A percentile compares a stretch with the other conserved stretches of the same genome.
phyloP scores from a whole-genome alignment of 352 stramenopile species.

The Globisporangium polare region DNA sequence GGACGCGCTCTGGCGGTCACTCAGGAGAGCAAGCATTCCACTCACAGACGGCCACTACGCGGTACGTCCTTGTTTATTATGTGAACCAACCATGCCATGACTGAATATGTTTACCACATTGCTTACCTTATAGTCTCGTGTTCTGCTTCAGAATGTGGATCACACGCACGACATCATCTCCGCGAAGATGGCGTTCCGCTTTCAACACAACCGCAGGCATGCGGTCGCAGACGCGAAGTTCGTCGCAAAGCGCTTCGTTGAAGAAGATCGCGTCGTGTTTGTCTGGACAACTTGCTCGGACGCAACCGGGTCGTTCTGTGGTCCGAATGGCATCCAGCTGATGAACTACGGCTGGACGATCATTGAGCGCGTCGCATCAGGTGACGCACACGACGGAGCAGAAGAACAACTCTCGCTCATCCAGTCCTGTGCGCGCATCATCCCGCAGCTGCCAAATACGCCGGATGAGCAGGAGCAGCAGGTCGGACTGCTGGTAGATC shows the following conservation, averaged over 20 bases:
- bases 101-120: not conserved
- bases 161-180: constrained; percentile 2
- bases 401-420: not conserved
- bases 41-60: constrained; percentile 3
- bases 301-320: not conserved
- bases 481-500: constrained; percentile 5
- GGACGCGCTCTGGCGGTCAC: constrained; percentile 12
- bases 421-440: not conserved
- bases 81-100: too few species aligned
- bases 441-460: not conserved
- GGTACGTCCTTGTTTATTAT: not conserved
- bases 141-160: not conserved
- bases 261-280: constrained; percentile 1
- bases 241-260: constrained; percentile 1
- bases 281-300: not conserved
- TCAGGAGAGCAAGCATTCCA: not conserved
- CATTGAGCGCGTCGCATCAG: constrained; percentile 3
- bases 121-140: not conserved
- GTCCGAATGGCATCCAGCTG: constrained; percentile 8
- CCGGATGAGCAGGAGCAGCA: not conserved
- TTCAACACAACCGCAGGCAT: constrained; percentile 12
- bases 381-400: not conserved
- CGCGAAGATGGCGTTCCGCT: not conserved
- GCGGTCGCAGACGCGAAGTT: constrained; percentile 7
- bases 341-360: constrained; percentile 24